These are phyloP conservation scores for Hypoxylon cercidicola DNA, from an alignment of 495 filamentous ascomycete species.

Conservation along the genomic window DNA sequence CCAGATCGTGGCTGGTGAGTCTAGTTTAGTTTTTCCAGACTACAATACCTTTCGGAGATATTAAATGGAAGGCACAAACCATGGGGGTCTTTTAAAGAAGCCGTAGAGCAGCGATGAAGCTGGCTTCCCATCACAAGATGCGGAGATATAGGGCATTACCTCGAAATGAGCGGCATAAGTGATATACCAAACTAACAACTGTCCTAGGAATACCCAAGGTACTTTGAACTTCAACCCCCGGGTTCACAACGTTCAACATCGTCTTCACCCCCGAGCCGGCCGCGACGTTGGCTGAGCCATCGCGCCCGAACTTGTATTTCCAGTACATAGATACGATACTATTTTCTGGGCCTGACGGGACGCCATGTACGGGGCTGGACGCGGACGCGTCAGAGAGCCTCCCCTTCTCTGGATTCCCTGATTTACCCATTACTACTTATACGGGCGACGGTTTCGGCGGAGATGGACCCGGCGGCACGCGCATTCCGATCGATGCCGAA, in stretches of 20 bases:
- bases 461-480: conserved; percentile 63
- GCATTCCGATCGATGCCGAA: conserved; percentile 74
- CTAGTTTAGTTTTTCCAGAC: neutral
- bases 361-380: conserved; percentile 77
- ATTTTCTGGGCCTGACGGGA: conserved; percentile 72
- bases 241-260: conserved; percentile 76
- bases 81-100: neutral
- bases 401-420: conserved; percentile 68
- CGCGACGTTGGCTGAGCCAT: conserved; percentile 66
- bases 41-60: too few species aligned
- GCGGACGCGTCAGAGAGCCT: conserved; percentile 65
- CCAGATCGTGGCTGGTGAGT: conserved; percentile 77
- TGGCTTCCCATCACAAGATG: too few species aligned
- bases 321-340: conserved; percentile 75
- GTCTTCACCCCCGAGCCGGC: conserved; percentile 62
- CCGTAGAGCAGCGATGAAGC: neutral
- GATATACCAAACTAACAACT: neutral
- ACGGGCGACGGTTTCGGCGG: conserved; percentile 79
- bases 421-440: conserved; percentile 73
- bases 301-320: conserved; percentile 71
- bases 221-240: conserved; percentile 79
- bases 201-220: conserved; percentile 68
- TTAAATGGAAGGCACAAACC: too few species aligned
- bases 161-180: neutral
- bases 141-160: conserved; percentile 10